A percentile compares a stretch with the other conserved stretches of the same genome.
Conservation (phyloP, 495 filamentous ascomycete species). For the Podospora conica region DNA sequence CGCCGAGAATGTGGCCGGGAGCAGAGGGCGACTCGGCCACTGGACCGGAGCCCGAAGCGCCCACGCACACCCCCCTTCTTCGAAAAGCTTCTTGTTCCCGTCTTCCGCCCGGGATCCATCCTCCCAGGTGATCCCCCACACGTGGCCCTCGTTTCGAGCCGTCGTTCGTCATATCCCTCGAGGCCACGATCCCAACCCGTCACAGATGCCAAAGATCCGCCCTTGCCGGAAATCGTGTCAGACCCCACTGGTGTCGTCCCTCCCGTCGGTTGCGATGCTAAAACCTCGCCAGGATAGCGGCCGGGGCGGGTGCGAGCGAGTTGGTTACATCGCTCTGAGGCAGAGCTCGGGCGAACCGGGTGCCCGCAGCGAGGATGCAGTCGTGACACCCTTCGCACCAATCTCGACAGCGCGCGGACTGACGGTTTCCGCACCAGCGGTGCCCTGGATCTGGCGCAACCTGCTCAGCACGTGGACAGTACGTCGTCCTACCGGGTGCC, state of each 20-base stretch:
- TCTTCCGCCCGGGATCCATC: conserved; percentile 1
- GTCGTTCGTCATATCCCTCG: not conserved
- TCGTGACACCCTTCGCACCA: not conserved
- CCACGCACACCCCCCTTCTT: not conserved
- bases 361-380: conserved; percentile 1
- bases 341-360: not conserved
- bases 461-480: conserved; percentile 18
- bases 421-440: not conserved
- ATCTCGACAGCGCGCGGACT: conserved; percentile 2
- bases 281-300: not conserved
- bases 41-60: not conserved
- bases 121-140: not conserved
- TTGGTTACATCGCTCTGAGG: not conserved
- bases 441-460: conserved; percentile 16
- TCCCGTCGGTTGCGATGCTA: not conserved
- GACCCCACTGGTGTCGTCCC: not conserved
- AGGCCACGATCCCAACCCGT: not conserved
- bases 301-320: not conserved
- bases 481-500: conserved; percentile 17
- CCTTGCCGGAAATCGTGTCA: not conserved
- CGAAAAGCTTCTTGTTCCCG: not conserved
- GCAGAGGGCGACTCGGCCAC: not conserved
- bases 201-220: not conserved
- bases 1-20: not conserved
- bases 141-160: not conserved